phyloP scores from a whole-genome alignment of 805 yeast genomes.

The Schwanniomyces pseudopolymorphus region DNA sequence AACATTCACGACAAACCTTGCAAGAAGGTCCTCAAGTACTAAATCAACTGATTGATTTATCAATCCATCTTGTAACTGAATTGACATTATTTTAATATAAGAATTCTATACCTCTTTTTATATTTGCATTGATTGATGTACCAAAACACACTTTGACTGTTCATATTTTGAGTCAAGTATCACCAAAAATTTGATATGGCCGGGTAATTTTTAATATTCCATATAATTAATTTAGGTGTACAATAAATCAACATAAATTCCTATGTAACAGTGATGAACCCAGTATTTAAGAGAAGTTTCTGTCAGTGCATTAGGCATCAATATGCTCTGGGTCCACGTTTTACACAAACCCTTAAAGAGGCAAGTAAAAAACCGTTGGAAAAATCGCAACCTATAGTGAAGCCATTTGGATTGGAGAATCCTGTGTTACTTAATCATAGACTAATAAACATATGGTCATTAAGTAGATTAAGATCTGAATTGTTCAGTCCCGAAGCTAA shows the following conservation, averaged over 20 bases:
- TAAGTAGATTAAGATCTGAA: slow-evolving; percentile 18
- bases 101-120: slow-evolving; percentile 1
- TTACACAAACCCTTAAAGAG: slow-evolving; percentile 34
- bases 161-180: not conserved
- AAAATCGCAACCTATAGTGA: slow-evolving; percentile 26
- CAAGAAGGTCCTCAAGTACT: slow-evolving; percentile 81
- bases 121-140: not conserved
- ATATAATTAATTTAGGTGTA: not conserved
- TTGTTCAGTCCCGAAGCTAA: slow-evolving; percentile 34
- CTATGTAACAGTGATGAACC: not conserved
- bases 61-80: slow-evolving; percentile 55
- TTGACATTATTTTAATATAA: slow-evolving; percentile 45
- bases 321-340: slow-evolving; percentile 26
- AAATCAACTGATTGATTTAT: slow-evolving; percentile 67
- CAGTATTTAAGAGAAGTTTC: not conserved
- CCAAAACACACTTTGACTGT: not conserved
- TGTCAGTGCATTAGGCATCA: not conserved
- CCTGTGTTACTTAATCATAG: slow-evolving; percentile 27
- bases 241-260: too few relatives aligned
- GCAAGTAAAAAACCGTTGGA: slow-evolving; percentile 41
- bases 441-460: slow-evolving; percentile 12
- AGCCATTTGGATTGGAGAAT: slow-evolving; percentile 39
- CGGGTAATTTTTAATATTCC: not conserved
- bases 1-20: slow-evolving; percentile 85
- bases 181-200: slow-evolving; percentile 1